These are phyloP conservation scores for Pichia gijzeniarum DNA, from an alignment of 805 yeast genomes.

Conservation along the genomic window DNA sequence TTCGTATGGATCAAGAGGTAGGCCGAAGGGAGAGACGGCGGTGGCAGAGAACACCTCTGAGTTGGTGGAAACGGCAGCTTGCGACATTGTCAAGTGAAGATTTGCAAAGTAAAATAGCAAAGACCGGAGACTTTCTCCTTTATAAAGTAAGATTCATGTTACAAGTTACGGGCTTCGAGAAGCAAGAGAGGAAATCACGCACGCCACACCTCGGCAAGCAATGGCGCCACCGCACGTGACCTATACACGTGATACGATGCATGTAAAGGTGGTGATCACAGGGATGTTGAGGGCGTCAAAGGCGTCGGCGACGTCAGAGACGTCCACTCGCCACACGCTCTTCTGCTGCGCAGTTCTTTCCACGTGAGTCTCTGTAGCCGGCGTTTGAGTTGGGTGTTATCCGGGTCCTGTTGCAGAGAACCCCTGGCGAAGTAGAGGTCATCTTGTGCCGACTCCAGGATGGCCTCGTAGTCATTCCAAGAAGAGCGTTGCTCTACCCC, in stretches of 20 bases:
- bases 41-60: conserved; percentile 33
- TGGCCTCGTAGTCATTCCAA: conserved; percentile 8
- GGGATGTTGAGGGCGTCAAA: too few species aligned
- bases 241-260: too few species aligned
- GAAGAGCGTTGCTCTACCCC: conserved; percentile 20
- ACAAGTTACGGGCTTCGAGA: too few species aligned
- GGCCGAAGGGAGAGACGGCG: conserved; percentile 50
- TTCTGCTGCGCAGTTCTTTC: conserved; percentile 22
- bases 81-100: conserved; percentile 14
- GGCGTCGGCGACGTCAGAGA: too few species aligned
- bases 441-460: conserved; percentile 24
- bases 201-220: too few species aligned
- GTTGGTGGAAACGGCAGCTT: conserved; percentile 7
- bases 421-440: conserved; percentile 26
- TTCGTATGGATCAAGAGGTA: conserved; percentile 49
- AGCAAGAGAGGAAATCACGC: too few species aligned
- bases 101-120: too few species aligned
- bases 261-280: too few species aligned
- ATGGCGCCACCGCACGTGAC: too few species aligned
- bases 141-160: too few species aligned
- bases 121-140: too few species aligned
- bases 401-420: conserved; percentile 2
- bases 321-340: conserved; percentile 7
- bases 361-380: conserved; percentile 19
- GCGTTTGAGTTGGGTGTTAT: conserved; percentile 7